These are phyloP conservation scores for Rhizopus sp. DNA, from an alignment of 371 early-diverging fungal species.

Conservation along the genomic window DNA sequence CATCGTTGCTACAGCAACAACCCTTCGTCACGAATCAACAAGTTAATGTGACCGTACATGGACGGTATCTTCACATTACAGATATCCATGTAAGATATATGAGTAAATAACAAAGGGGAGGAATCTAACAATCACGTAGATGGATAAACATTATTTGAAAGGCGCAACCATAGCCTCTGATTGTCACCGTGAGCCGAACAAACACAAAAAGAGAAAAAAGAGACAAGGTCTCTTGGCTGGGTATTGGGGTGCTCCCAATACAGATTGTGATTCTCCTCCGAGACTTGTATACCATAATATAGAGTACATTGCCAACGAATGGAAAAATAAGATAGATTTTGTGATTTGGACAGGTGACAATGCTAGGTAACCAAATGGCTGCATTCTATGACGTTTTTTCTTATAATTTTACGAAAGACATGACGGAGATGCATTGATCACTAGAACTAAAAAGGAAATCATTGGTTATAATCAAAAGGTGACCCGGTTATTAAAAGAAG, in stretches of 20 bases:
- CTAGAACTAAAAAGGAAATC: conserved; percentile 65
- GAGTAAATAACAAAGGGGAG: neutral
- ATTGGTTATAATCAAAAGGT: conserved; percentile 48
- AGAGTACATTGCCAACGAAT: conserved; percentile 54
- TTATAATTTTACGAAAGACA: conserved; percentile 45
- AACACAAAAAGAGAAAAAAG: conserved; percentile 25
- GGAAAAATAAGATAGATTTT: conserved; percentile 66
- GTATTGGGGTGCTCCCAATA: conserved; percentile 59
- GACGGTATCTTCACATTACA: conserved; percentile 70
- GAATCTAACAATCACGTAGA: conserved; percentile 18
- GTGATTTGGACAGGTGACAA: conserved; percentile 80
- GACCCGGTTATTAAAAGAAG: conserved; percentile 18
- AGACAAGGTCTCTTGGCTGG: conserved; percentile 37
- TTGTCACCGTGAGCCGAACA: conserved; percentile 52
- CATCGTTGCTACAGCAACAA: conserved; percentile 11
- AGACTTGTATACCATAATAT: conserved; percentile 63
- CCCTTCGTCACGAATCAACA: conserved; percentile 5
- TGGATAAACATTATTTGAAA: conserved; percentile 51
- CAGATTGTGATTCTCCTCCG: conserved; percentile 70
- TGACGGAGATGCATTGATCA: conserved; percentile 64
- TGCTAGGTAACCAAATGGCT: conserved; percentile 50
- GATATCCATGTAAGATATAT: conserved; percentile 60
- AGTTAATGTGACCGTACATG: conserved; percentile 10
- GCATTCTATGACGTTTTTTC: neutral
- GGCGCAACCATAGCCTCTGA: conserved; percentile 58